Evolutionary conservation across 371 early-diverging fungal species (phyloP).

Genomic region (Funneliformis caledonium): DNA sequence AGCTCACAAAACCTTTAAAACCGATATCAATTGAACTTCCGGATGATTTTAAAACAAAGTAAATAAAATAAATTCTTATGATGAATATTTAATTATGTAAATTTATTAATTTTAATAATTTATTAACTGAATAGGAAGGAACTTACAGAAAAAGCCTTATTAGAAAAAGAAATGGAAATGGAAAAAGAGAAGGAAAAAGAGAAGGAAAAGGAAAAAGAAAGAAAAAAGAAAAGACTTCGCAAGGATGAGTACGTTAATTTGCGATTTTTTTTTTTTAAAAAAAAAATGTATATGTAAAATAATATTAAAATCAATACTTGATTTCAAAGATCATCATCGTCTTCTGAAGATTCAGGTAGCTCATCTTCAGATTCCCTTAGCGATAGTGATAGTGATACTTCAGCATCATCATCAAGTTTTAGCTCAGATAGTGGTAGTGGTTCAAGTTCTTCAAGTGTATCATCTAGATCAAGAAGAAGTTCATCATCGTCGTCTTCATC

Average conservation of each 20-base stretch:
- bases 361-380: slow-evolving; percentile 5
- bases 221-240: slow-evolving; percentile 33
- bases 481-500: slow-evolving; percentile 40
- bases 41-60: slow-evolving; percentile 56
- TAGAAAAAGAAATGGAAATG: slow-evolving; percentile 53
- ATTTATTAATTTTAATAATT: not conserved
- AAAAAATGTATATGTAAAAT: slow-evolving; percentile 2
- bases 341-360: not conserved
- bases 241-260: slow-evolving; percentile 8
- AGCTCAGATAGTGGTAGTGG: slow-evolving; percentile 16
- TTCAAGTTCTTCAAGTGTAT: slow-evolving; percentile 25
- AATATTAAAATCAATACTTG: not conserved
- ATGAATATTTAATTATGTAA: not conserved
- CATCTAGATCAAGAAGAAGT: slow-evolving; percentile 34
- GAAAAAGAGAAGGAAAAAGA: slow-evolving; percentile 42
- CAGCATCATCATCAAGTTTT: slow-evolving; percentile 20
- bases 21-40: slow-evolving; percentile 57
- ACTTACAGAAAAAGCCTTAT: slow-evolving; percentile 60
- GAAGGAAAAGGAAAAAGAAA: slow-evolving; percentile 42
- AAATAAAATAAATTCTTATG: slow-evolving; percentile 32
- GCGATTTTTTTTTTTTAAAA: slow-evolving; percentile 1
- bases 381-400: slow-evolving; percentile 27
- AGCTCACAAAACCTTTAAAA: slow-evolving; percentile 62
- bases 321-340: not conserved
- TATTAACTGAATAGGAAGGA: slow-evolving; percentile 49